Evolutionary conservation across 306 rosid species (phyloP).

Genomic region (Luffa acutangula): DNA sequence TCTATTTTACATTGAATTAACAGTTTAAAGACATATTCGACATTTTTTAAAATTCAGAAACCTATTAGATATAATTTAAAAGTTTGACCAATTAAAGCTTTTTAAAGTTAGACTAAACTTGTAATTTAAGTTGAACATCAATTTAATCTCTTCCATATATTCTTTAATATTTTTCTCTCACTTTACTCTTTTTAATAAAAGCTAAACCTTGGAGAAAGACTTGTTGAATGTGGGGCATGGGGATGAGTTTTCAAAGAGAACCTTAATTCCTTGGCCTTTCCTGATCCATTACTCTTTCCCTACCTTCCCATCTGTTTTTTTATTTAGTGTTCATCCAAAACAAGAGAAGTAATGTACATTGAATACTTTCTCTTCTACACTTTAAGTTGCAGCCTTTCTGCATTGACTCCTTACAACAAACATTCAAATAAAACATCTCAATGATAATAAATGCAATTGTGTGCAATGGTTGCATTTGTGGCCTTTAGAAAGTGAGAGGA

Average conservation of each 20-base stretch:
- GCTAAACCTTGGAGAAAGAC: not conserved
- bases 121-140: too few relatives aligned
- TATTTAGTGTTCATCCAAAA: not conserved
- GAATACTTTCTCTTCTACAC: not conserved
- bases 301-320: constrained; percentile 1
- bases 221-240: not conserved
- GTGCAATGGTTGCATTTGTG: not conserved
- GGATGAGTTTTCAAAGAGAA: not conserved
- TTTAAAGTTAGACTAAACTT: too few relatives aligned
- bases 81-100: too few relatives aligned
- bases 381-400: not conserved
- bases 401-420: not conserved
- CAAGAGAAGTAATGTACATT: not conserved
- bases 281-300: not conserved
- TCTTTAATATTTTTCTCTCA: not conserved
- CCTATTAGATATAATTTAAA: too few relatives aligned
- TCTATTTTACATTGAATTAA: too few relatives aligned
- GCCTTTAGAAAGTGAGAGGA: not conserved
- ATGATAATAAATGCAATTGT: not conserved
- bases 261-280: not conserved
- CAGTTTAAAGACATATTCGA: too few relatives aligned
- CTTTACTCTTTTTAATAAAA: not conserved
- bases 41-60: too few relatives aligned
- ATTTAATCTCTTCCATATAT: not conserved
- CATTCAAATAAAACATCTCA: not conserved